Evolutionary conservation across 2,329 filamentous ascomycete species (phyloP), one percentile per base, ranked within the genome.

Genomic region (Aspergillus tanneri): DNA sequence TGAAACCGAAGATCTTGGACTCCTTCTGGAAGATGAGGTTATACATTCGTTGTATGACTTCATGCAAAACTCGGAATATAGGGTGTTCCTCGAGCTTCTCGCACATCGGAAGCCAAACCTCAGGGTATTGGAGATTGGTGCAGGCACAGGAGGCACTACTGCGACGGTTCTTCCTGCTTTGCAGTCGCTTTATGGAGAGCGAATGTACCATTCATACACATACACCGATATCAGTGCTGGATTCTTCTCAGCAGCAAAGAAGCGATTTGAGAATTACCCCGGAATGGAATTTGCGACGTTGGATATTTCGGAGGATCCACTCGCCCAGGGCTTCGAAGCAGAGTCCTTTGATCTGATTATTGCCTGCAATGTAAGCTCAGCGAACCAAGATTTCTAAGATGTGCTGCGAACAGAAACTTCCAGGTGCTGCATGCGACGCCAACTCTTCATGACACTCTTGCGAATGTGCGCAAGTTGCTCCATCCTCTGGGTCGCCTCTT

Each of bases 261-360:
- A 34, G 30, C 30, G 18, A n/a, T 16, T 34, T 6, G 14, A 34
- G 14, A 9, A n/a, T 5, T 34, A 16, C n/a, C 14, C 30, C 14
- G 30, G 30, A 16, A 34, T 34, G 7, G 30, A 34, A 16, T 34
- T 16, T 10, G 6, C n/a, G 5, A 16, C 18, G 12, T 16, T 34
- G 14, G 30, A 34, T 34, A 34, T 34, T 34, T 30, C 28, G n/a
- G 24, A 32, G 14, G 14, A 44, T 22, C 7, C 47, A 14, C 5
- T 16, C 9, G 12, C 25, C 8, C 53, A 56, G 19, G 53, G 30
- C 2, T 39, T 53, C n/a, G 16, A 14, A 12, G 14, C 37, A 1
- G 10, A 30, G 16, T 4, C n/a, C n/a, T 30, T n/a, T n/a, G 28
- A 30, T 30, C 11, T 30, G 12, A n/a, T 30, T 30, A 14, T 30